Percentiles rank a stretch among this genome's conserved stretches.
phyloP scores from a whole-genome alignment of 2,329 filamentous ascomycete genomes.

The Nakataea oryzae region DNA sequence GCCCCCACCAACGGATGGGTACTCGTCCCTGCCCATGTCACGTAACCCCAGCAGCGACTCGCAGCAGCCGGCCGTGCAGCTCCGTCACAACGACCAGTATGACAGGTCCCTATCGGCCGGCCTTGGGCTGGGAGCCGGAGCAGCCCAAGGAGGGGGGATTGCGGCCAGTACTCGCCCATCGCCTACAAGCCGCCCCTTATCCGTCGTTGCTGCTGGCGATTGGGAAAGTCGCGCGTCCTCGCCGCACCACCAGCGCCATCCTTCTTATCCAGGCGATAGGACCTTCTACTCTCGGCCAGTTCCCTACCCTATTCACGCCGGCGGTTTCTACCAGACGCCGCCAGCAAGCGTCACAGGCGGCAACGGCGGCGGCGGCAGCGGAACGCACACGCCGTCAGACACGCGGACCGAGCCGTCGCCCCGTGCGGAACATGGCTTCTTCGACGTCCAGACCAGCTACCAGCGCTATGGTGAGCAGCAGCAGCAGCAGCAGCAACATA shows the following conservation, averaged over 20 bases:
- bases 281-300: neutral
- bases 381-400: conserved; percentile 24
- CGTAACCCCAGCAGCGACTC: conserved; percentile 32
- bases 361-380: conserved; percentile 3
- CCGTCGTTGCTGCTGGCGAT: neutral
- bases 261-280: neutral
- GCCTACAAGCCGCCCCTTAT: neutral
- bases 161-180: neutral
- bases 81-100: neutral
- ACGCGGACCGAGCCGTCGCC: conserved; percentile 32
- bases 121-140: neutral
- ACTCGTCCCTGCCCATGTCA: conserved; percentile 40
- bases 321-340: neutral
- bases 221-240: neutral
- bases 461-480: conserved; percentile 14
- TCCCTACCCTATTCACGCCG: neutral
- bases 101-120: neutral
- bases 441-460: conserved; percentile 19
- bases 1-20: conserved; percentile 20
- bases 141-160: neutral
- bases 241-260: neutral
- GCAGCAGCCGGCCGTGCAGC: neutral
- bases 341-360: conserved; percentile 4
- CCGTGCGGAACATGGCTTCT: conserved; percentile 15
- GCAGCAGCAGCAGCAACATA: neutral